Base-by-base conservation (phyloP, 2,329 filamentous ascomycete genomes). In the Westerdykella ornata region DNA sequence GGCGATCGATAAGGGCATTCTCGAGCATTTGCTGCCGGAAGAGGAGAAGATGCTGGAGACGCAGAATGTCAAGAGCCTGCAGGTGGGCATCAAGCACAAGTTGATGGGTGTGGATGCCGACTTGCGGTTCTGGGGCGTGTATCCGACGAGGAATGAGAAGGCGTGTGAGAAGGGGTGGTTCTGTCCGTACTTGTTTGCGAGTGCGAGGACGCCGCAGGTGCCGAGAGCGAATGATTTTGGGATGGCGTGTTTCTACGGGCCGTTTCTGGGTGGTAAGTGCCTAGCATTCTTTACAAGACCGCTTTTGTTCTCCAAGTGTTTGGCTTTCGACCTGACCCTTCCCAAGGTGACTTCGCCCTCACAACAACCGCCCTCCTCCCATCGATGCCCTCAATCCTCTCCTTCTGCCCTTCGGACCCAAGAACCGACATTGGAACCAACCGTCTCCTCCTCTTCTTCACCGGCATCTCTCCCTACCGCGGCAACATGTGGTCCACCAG, bases 91-190 rank as follows among this genome's bases (percentile, higher is more conserved):
- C 42, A 65, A 65, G 45, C 66, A 68, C 37, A 68, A 67, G 19
- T 50, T 68, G 35, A 67, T 68, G 62, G 63, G 63, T 33, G 62
- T 67, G 3, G 59, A 67, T 37, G 64, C 65, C 3, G 63, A 66
- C 44, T 29, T 68, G 32, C 43, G 60, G 1, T 64, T 66, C 35
- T 44, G 43, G 0, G 56, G 58, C 12, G 51, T 60, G 4, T 55
- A 53, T 42, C 55, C 60, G 0, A 34, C 55, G 1, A 20, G 16
- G 12, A 49, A 60, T 38, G n/a, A 42, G 1, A 51, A 55, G 28
- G 53, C 47, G 0, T 66, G 60, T 35, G 62, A 58, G 26, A 66
- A 66, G 38, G 63, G 63, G 9, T 67, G 63, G 63, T 66, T 66
- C 31, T 59, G 57, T 43, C 63, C 63, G 7, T 67, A 66, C 44